Conservation (phyloP, 1,284 basidiomycete genomes). For the Moesziomyces globuligerus region DNA sequence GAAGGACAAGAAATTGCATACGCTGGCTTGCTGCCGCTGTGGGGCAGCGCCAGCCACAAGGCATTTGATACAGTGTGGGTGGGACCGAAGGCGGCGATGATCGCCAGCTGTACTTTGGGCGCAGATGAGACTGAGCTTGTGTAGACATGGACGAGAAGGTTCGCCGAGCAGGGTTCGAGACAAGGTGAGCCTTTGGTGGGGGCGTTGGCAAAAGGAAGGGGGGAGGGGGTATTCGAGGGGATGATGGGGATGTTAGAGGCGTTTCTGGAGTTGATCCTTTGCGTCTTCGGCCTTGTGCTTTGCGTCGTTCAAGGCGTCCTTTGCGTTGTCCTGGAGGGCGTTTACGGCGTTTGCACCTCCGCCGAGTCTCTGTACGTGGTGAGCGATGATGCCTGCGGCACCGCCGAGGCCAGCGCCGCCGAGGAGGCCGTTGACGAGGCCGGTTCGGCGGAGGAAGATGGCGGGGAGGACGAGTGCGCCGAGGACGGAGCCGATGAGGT, state of each 20-base stretch:
- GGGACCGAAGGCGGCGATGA: too few relatives aligned
- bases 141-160: too few relatives aligned
- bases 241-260: too few relatives aligned
- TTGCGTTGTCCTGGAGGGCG: constrained; percentile 1
- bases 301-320: constrained; percentile 1
- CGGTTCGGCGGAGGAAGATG: constrained; percentile 55
- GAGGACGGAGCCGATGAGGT: constrained; percentile 59
- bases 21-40: too few relatives aligned
- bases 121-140: too few relatives aligned
- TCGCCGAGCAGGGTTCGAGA: too few relatives aligned
- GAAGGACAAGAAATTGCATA: too few relatives aligned
- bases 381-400: constrained; percentile 49
- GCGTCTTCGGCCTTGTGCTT: constrained; percentile 9
- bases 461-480: constrained; percentile 60
- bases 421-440: constrained; percentile 60
- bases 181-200: too few relatives aligned
- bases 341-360: constrained; percentile 3
- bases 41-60: too few relatives aligned
- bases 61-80: too few relatives aligned
- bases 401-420: constrained; percentile 63
- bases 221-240: background rate
- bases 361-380: constrained; percentile 37
- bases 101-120: too few relatives aligned
- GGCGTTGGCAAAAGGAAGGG: too few relatives aligned
- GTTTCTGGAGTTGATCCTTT: constrained; percentile 15